phyloP scores from a whole-genome alignment of 345 rosid species.

The Populus euphratica region DNA sequence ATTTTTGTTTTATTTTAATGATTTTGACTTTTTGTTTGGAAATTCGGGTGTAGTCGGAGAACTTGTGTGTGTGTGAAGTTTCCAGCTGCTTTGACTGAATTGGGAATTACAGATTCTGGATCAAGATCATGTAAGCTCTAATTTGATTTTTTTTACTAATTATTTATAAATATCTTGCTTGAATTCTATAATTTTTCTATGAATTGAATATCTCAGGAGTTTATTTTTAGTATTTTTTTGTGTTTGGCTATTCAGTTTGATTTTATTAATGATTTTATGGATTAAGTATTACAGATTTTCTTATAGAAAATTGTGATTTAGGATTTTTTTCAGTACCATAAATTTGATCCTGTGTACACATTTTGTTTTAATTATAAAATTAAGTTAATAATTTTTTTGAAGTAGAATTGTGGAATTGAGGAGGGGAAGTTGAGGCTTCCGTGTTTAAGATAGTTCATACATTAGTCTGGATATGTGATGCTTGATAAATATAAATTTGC shows the following conservation, averaged over 20 bases:
- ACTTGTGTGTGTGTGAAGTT: not conserved
- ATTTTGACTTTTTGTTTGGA: not conserved
- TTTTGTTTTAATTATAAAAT: too few species aligned
- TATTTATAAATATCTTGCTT: not conserved
- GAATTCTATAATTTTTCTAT: not conserved
- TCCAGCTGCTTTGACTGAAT: constrained; percentile 15
- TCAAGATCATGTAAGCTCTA: constrained; percentile 19
- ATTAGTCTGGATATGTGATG: not conserved
- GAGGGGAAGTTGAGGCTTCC: not conserved
- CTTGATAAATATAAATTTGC: not conserved
- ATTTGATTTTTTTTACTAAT: not conserved
- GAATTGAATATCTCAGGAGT: not conserved
- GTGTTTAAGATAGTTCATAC: not conserved
- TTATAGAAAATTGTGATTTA: not conserved
- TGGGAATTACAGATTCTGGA: constrained; percentile 15
- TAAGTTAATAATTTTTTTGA: not conserved
- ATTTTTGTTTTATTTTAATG: not conserved
- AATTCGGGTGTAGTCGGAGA: constrained; percentile 2
- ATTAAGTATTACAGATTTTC: not conserved
- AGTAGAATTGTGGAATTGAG: not conserved
- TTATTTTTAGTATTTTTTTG: not conserved
- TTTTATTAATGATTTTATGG: not conserved
- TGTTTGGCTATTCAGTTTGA: not conserved
- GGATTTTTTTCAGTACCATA: not conserved
- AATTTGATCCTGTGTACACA: not conserved